Evolutionary conservation across 2,329 filamentous ascomycete genomes (phyloP).

Genomic region (Xylaria digitata): DNA sequence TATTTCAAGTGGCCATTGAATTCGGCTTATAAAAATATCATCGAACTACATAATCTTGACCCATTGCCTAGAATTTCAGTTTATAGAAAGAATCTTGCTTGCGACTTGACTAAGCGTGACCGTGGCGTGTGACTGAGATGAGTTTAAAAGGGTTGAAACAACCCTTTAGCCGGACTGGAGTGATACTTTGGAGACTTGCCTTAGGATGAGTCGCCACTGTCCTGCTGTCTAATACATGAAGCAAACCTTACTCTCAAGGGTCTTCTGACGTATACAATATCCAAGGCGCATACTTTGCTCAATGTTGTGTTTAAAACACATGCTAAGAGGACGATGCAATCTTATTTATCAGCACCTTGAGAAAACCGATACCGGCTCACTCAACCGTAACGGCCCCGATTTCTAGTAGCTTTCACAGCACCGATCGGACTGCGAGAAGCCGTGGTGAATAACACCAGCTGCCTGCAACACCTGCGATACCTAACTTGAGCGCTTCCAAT

Average conservation of each 20-base stretch:
- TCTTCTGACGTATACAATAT: not conserved
- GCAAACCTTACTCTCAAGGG: not conserved
- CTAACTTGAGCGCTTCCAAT: not conserved
- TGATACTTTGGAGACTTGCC: not conserved
- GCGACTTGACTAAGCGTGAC: not conserved
- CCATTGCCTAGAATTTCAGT: not conserved
- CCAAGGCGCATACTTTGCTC: not conserved
- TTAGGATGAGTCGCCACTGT: not conserved
- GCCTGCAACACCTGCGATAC: no score
- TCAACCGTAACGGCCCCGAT: not conserved
- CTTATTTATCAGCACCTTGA: not conserved
- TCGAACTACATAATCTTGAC: not conserved
- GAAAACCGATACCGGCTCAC: no score
- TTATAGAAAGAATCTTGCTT: not conserved
- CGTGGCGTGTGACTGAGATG: not conserved
- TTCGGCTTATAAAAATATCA: not conserved
- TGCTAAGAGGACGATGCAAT: no score
- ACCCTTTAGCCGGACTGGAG: not conserved
- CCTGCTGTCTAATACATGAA: not conserved
- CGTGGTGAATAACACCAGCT: not conserved
- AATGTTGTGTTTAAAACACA: not conserved
- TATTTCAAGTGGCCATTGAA: not conserved
- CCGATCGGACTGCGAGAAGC: not conserved
- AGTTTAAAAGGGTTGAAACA: not conserved
- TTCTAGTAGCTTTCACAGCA: no score